These are phyloP conservation scores for Ilyonectria destructans DNA, from an alignment of 2,329 filamentous ascomycete genomes.

Conservation along the genomic window DNA sequence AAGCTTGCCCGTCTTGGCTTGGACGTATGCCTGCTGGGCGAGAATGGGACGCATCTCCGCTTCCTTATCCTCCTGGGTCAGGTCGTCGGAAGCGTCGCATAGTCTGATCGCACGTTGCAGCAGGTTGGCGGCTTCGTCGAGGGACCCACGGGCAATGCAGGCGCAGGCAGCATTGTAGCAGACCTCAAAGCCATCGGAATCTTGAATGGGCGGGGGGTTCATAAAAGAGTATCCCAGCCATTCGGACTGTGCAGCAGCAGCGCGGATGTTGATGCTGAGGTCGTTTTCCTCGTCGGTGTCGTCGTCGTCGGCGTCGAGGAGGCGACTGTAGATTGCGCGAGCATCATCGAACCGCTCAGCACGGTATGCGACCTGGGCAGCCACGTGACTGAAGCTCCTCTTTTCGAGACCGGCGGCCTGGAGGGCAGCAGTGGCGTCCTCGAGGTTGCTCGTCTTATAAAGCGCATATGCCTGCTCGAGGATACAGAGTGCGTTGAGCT, in stretches of 20 bases:
- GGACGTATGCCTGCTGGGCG: constrained; percentile 83
- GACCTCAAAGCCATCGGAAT: constrained; percentile 84
- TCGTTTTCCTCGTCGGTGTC: constrained; percentile 78
- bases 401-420: constrained; percentile 52
- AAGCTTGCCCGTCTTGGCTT: constrained; percentile 76
- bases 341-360: constrained; percentile 81
- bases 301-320: constrained; percentile 64
- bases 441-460: constrained; percentile 82
- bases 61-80: constrained; percentile 82
- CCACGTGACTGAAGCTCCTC: constrained; percentile 66
- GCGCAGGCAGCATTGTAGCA: constrained; percentile 86
- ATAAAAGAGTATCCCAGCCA: constrained; percentile 70
- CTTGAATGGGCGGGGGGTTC: constrained; percentile 68
- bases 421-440: constrained; percentile 72
- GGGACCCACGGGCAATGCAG: constrained; percentile 79
- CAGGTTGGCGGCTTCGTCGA: constrained; percentile 76
- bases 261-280: constrained; percentile 82
- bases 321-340: constrained; percentile 73
- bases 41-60: constrained; percentile 83
- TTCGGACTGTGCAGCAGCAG: constrained; percentile 80
- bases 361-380: constrained; percentile 81
- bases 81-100: constrained; percentile 81
- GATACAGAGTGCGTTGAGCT: constrained; percentile 72
- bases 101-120: constrained; percentile 80
- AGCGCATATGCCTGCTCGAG: constrained; percentile 87